Evolutionary conservation across 768 basidiomycete genomes (phyloP).

Genomic region (Polyporus arcularius): DNA sequence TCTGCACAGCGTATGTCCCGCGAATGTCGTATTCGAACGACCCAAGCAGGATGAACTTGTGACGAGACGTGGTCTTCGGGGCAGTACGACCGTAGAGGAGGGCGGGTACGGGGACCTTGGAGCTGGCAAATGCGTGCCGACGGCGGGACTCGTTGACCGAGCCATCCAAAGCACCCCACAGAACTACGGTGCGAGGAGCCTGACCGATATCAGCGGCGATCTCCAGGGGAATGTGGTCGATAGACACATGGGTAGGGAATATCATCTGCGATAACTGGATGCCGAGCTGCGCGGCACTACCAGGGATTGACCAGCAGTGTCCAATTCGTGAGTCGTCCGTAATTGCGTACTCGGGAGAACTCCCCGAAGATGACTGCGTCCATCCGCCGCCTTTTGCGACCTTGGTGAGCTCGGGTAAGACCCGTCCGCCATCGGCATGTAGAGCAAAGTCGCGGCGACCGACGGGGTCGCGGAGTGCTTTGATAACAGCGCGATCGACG

Average conservation of each 20-base stretch:
- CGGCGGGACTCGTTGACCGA: not conserved
- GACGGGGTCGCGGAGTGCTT: not conserved
- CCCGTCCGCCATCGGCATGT: not conserved
- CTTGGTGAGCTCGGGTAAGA: not conserved
- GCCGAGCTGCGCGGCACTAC: not conserved
- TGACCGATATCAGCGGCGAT: not conserved
- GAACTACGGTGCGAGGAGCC: not conserved
- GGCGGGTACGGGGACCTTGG: not conserved
- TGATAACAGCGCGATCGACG: too few species aligned
- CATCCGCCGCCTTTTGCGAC: not conserved
- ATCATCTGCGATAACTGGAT: not conserved
- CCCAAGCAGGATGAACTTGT: not conserved
- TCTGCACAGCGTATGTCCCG: not conserved
- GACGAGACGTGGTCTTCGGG: not conserved
- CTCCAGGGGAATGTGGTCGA: not conserved
- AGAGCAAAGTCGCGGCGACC: not conserved
- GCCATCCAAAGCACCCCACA: not conserved
- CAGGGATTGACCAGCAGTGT: not conserved
- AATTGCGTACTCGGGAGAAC: not conserved
- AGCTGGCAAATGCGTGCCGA: too few species aligned
- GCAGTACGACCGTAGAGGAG: too few species aligned
- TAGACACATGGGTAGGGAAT: not conserved
- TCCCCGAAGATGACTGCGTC: not conserved
- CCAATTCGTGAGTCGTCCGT: too few species aligned
- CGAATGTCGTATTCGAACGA: constrained; percentile 1